Base-by-base conservation (phyloP, 257 asterid genomes). In the Solanum verrucosum region DNA sequence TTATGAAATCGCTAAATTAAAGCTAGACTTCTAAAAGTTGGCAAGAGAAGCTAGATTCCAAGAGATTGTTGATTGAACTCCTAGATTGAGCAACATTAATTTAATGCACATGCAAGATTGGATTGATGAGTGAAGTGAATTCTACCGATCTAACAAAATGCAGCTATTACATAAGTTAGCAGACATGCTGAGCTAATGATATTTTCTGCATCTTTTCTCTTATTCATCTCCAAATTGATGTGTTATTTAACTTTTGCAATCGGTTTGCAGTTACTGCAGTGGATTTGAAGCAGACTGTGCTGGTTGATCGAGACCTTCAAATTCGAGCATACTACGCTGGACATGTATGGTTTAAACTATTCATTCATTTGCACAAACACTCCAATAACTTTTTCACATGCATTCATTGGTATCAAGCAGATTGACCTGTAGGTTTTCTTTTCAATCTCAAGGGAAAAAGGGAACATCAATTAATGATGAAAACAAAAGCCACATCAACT, bases 261-360 rank as follows among this genome's bases (percentile, higher is more conserved):
- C 85, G 83, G 27, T 46, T 65, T 91, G 89, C 92, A 95, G 98
- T 95, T 87, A 95, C 91, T 74, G 97, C 97, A 12, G 97, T 97
- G 90, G 98, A 97, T 90, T 88, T 97, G 91, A 97, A 95, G 93
- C 99, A 97, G 93, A 93, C 96, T 72, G 68, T 95, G 89, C 96
- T 93, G 89, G 98, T 96, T 83, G 98, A 95, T 87, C 88, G 93
- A 82, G 97, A 95, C 83, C 94, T 97, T 78, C 98, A 95, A 90
- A 96, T 95, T 87, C 95, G 98, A 84, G 98, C 99, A 87, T 95
- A 96, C 91, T 96, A 97, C 84, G 99, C 99, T 40, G 99, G 99
- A 85, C 99, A 97, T 92, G 99, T 96, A 92, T 86, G 94, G 44
- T 85, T 86, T 72, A 86, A 49, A n/a, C 72, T 72, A 27, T 35